phyloP scores from a whole-genome alignment of 2,329 filamentous ascomycete species.

The Penicillium concentricum region DNA sequence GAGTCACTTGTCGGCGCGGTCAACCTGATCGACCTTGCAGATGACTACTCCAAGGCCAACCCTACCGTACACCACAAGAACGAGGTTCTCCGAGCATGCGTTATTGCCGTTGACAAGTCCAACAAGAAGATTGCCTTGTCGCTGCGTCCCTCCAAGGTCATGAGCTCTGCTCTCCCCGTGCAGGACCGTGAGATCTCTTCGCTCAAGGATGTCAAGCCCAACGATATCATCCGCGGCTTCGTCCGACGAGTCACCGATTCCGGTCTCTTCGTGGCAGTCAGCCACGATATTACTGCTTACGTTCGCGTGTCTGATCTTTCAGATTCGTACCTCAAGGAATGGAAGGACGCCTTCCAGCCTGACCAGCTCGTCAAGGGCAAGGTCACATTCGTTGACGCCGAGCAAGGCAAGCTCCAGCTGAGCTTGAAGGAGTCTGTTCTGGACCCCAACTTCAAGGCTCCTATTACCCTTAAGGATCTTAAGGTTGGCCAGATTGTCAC shows the following conservation, averaged over 20 bases:
- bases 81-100: slow-evolving; percentile 81
- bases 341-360: slow-evolving; percentile 84
- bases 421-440: slow-evolving; percentile 83
- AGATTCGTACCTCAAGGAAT: slow-evolving; percentile 89
- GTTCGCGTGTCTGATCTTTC: slow-evolving; percentile 86
- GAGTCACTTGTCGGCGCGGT: slow-evolving; percentile 77
- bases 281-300: slow-evolving; percentile 76
- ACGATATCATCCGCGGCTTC: slow-evolving; percentile 84
- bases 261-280: slow-evolving; percentile 82
- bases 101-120: slow-evolving; percentile 73
- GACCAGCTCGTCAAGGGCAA: slow-evolving; percentile 91
- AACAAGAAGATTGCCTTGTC: slow-evolving; percentile 87
- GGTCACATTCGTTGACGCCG: slow-evolving; percentile 68
- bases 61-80: slow-evolving; percentile 75
- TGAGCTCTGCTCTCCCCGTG: slow-evolving; percentile 79
- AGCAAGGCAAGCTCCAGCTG: slow-evolving; percentile 73
- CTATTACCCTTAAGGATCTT: slow-evolving; percentile 72
- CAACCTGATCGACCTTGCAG: slow-evolving; percentile 76
- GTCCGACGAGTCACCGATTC: slow-evolving; percentile 87
- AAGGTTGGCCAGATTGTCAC: slow-evolving; percentile 78
- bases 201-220: slow-evolving; percentile 68
- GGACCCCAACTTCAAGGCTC: slow-evolving; percentile 73
- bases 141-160: slow-evolving; percentile 78
- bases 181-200: slow-evolving; percentile 76
- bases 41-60: slow-evolving; percentile 81